These are phyloP conservation scores for Carex arenaria DNA, from an alignment of 202 grass and related monocot genomes.

Conservation along the genomic window DNA sequence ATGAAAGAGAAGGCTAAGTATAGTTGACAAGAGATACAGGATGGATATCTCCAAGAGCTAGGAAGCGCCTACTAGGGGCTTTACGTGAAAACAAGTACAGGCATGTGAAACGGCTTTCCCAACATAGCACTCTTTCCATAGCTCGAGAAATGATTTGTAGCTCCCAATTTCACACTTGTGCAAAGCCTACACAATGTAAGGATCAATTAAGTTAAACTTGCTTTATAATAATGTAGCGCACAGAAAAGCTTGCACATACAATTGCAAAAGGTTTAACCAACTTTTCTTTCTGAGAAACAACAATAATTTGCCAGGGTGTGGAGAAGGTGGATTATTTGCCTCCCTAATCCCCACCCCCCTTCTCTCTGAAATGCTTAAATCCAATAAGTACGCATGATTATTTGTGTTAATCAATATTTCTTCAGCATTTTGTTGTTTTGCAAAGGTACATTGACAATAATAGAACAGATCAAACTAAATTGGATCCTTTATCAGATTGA, in stretches of 20 bases:
- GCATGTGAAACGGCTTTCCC: constrained; percentile 39
- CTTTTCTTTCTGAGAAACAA: not conserved
- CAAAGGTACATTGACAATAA: not conserved
- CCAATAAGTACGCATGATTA: not conserved
- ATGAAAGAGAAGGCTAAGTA: constrained; percentile 61
- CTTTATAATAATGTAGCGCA: not conserved
- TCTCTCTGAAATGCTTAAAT: not conserved
- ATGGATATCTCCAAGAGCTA: constrained; percentile 53
- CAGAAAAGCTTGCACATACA: not conserved
- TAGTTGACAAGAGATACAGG: constrained; percentile 69
- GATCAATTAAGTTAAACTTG: not conserved
- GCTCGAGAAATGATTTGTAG: constrained; percentile 45
- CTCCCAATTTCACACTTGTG: constrained; percentile 31
- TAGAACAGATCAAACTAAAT: not conserved
- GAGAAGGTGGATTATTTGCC: not conserved
- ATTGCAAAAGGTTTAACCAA: not conserved
- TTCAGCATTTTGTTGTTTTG: not conserved
- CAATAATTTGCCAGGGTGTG: not conserved
- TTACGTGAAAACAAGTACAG: constrained; percentile 49
- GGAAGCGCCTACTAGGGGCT: constrained; percentile 56
- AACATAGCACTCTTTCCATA: constrained; percentile 60
- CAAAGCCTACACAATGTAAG: constrained; percentile 35
- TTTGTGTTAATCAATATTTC: not conserved
- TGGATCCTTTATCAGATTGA: not conserved
- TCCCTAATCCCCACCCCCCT: too few relatives aligned